Evolutionary conservation across 192 early-diverging fungal genomes (phyloP), one percentile per base, ranked within the genome.

Genomic region (Podila minutissima): DNA sequence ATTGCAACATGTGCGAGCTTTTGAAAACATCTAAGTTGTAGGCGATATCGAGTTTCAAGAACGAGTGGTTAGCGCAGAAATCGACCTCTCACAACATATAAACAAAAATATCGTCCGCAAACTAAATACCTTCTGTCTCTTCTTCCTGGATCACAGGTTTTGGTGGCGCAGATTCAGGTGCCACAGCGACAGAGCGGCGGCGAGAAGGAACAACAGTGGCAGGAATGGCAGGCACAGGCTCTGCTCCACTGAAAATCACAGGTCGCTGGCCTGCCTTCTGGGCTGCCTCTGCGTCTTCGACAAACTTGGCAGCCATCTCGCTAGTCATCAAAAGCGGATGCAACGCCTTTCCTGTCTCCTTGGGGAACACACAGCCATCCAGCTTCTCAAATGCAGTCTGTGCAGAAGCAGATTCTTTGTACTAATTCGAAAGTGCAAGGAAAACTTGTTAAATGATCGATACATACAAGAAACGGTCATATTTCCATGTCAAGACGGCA

Each of bases 281-380:
- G 0, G 77, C 77, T 1, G 63, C 35, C 48, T 81, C 77, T 17
- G 77, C 77, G 15, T 65, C 66, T 7, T 63, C 66, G 10, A 81
- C 63, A 31, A 66, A 68, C 15, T 10, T 9, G 0, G 61, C 51
- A 51, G 77, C 77, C 12, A 66, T 61, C 33, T 81, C 77, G 4
- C 66, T 31, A 32, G 77, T 66, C 53, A 81, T 72, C 33, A 65
- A 62, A 3, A 68, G 50, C 12, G 77, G 66, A 20, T 81, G 57
- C 0, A 81, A 28, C 13, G 71, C 60, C 26, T 60, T 68, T 22
- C 77, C 77, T 20, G 77, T 81, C 51, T 81, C 77, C 62, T 73
- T 73, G 22, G 77, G 77, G 31, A 73, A 81, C 0, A 81, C 62
- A 5, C 66, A 57, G 8, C 71, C 67, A 5, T 72, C 62, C 4